Evolutionary conservation across 2,329 filamentous ascomycete genomes (phyloP), one percentile per base, ranked within the genome.

Genomic region (Fusarium pilosicola): DNA sequence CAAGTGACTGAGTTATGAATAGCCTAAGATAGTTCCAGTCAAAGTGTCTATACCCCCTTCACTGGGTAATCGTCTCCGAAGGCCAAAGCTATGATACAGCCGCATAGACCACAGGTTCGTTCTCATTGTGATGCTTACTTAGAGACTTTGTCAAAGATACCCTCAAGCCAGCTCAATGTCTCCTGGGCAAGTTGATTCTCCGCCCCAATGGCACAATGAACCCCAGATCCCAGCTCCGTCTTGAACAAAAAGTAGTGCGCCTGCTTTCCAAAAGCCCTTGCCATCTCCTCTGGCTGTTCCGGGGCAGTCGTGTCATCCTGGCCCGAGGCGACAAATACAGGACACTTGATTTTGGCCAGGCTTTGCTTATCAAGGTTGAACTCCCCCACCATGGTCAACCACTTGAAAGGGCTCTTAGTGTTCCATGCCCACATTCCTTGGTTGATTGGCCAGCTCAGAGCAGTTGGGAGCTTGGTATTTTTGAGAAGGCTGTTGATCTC

Each of bases 331-430:
- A 59, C 41, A 46, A 63, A 59, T 7, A 58, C 41, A 2, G 41
- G 52, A 15, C 42, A 72, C 7, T 15, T 68, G 38, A 58, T 75
- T 68, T 34, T 73, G 60, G 36, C 12, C 22, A 65, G 18, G 71
- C 36, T 34, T 55, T 62, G 44, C 70, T 77, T 38, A 38, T 58
- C 13, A 63, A 52, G 30, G 44, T 66, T 28, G 72, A 66, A 32
- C 44, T 68, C 59, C 49, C 26, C 62, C 49, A 58, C 17, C 28
- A 24, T 44, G 18, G 46, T 42, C 58, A 61, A 18, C 58, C 58
- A 61, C 18, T n/a, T 20, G 6, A 55, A 61, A 5, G 58, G 48
- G 9, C 58, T 61, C 24, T 61, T 24, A 12, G 58, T 61, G 28
- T 61, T 61, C 48, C 58, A 61, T 11, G 58, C 58, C 58, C 58